A percentile compares a stretch with the other conserved stretches of the same genome.
Conservation (phyloP, 176 grass and related monocot genomes). For the Oryza nivara region DNA sequence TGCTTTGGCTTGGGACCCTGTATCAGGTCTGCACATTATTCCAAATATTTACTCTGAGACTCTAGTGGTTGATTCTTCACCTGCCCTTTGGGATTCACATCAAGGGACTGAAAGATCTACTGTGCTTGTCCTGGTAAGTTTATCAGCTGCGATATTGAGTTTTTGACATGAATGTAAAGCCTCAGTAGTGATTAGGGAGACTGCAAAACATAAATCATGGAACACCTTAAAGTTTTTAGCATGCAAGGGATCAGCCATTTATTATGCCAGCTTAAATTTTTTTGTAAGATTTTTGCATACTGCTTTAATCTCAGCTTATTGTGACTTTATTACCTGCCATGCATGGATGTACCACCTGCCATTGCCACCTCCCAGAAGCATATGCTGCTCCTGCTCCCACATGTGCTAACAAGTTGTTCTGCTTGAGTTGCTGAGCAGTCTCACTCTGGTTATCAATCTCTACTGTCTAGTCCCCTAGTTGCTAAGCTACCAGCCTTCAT, state of each 20-base stretch:
- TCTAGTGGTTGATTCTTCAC: constrained; percentile 85
- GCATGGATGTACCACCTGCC: neutral
- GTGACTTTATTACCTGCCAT: neutral
- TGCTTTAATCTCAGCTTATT: constrained; percentile 17
- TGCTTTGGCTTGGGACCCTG: constrained; percentile 79
- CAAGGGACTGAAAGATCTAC: constrained; percentile 66
- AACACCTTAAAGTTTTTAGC: neutral
- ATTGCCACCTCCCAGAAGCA: constrained; percentile 9
- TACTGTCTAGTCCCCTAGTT: constrained; percentile 3
- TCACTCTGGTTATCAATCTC: neutral
- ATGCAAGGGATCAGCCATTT: constrained; percentile 3
- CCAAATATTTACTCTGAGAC: constrained; percentile 90
- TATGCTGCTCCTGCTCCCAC: neutral
- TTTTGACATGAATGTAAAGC: neutral
- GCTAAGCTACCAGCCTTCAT: neutral
- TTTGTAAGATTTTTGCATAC: neutral
- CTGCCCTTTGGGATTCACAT: constrained; percentile 74
- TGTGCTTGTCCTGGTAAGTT: constrained; percentile 77
- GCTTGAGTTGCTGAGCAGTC: constrained; percentile 2
- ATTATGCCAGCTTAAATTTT: constrained; percentile 13
- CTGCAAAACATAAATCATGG: constrained; percentile 2
- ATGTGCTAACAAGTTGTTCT: neutral
- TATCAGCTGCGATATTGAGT: constrained; percentile 5
- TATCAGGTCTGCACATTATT: constrained; percentile 78
- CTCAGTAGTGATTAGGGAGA: neutral